Conservation (phyloP, 805 yeast genomes). For the Torulaspora gathmanii region DNA sequence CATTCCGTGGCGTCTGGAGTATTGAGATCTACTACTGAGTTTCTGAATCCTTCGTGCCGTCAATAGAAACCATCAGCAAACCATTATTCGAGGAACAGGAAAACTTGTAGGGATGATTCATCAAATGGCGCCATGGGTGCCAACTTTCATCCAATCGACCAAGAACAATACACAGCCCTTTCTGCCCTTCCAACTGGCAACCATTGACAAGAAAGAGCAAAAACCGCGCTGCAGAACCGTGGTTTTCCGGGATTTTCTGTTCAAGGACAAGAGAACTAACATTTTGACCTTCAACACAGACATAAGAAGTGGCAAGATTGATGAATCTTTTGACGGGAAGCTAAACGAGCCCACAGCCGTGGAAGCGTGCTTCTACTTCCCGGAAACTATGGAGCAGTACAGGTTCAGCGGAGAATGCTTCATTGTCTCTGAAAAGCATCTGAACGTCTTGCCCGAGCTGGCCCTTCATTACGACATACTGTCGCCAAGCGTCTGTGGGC, state of each 20-base stretch:
- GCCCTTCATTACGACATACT: conserved; percentile 30
- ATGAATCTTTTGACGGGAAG: conserved; percentile 39
- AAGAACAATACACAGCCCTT: conserved; percentile 47
- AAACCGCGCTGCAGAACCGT: conserved; percentile 66
- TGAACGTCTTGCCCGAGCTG: conserved; percentile 12
- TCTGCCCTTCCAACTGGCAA: conserved; percentile 61
- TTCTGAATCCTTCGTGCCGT: neutral
- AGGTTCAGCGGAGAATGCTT: conserved; percentile 66
- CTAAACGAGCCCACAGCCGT: conserved; percentile 44
- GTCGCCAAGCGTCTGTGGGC: conserved; percentile 30
- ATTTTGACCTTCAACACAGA: conserved; percentile 69
- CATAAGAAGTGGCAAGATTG: conserved; percentile 58
- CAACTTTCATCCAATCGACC: conserved; percentile 52
- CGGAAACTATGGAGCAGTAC: conserved; percentile 57
- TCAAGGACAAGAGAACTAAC: conserved; percentile 62
- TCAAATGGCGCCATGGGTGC: conserved; percentile 74
- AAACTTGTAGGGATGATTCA: conserved; percentile 26
- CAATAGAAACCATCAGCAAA: neutral
- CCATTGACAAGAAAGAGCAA: conserved; percentile 48
- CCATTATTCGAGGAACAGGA: neutral
- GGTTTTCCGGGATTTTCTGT: conserved; percentile 69
- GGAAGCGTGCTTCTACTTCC: conserved; percentile 76
- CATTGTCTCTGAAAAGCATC: conserved; percentile 34
- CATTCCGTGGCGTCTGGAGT: neutral
- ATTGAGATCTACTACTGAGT: too few relatives aligned